Evolutionary conservation across 2,329 filamentous ascomycete species (phyloP).

Genomic region (Amylocarpus encephaloides): DNA sequence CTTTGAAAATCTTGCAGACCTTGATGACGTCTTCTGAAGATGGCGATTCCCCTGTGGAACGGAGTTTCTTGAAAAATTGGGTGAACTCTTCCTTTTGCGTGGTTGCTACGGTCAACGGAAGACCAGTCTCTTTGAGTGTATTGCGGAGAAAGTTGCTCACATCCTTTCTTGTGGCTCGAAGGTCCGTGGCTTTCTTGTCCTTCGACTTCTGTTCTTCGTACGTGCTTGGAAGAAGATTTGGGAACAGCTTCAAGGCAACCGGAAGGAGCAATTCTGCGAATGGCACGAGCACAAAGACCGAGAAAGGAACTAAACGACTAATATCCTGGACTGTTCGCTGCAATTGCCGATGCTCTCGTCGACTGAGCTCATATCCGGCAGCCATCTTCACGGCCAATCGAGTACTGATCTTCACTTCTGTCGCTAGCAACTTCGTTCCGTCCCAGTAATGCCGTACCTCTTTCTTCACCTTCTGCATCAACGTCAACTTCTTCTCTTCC

Average conservation of each 20-base stretch:
- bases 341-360: slow-evolving; percentile 87
- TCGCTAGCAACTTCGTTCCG: slow-evolving; percentile 87
- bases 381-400: slow-evolving; percentile 94
- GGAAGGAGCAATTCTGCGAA: slow-evolving; percentile 92
- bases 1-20: slow-evolving; percentile 98
- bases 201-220: slow-evolving; percentile 90
- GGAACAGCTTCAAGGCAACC: slow-evolving; percentile 88
- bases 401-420: slow-evolving; percentile 89
- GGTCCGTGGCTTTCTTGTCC: slow-evolving; percentile 75
- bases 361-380: slow-evolving; percentile 90
- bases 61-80: slow-evolving; percentile 94
- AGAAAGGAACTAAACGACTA: slow-evolving; percentile 87
- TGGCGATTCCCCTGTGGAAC: slow-evolving; percentile 83
- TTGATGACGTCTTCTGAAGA: slow-evolving; percentile 91
- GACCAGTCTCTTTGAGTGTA: slow-evolving; percentile 86
- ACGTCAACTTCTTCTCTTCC: slow-evolving; percentile 77
- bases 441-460: slow-evolving; percentile 96
- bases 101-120: slow-evolving; percentile 77
- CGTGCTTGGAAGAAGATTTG: slow-evolving; percentile 93
- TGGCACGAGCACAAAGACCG: slow-evolving; percentile 92
- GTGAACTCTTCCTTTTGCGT: slow-evolving; percentile 90
- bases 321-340: slow-evolving; percentile 91
- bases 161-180: slow-evolving; percentile 85
- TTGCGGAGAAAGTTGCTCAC: slow-evolving; percentile 85
- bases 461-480: slow-evolving; percentile 92